Conservation (phyloP, 208 protist species). For the Crithidia thermophila region DNA sequence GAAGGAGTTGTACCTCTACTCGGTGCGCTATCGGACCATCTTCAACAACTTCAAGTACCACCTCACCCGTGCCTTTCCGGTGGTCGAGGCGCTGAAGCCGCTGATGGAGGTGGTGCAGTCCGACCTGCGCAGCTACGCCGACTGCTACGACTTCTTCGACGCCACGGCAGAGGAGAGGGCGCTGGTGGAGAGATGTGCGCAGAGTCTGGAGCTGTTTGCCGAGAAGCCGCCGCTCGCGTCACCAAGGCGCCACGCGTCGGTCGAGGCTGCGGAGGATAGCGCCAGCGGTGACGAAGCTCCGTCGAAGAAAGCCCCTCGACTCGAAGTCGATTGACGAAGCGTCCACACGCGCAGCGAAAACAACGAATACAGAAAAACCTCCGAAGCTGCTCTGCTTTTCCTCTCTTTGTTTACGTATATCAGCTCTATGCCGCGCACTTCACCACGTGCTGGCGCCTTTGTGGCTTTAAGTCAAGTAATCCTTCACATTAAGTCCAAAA, state of each 20-base stretch:
- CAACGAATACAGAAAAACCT: too few relatives aligned
- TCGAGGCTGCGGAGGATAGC: not conserved
- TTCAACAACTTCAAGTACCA: conserved; percentile 92
- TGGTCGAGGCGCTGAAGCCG: conserved; percentile 56
- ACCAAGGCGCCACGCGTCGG: not conserved
- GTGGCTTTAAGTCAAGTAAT: too few relatives aligned
- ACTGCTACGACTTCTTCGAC: conserved; percentile 64
- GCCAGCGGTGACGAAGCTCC: not conserved
- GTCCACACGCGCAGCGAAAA: too few relatives aligned
- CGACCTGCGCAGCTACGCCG: conserved; percentile 58
- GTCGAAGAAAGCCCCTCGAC: conserved; percentile 6
- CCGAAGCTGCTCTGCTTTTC: too few relatives aligned
- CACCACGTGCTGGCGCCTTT: too few relatives aligned
- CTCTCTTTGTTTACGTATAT: too few relatives aligned
- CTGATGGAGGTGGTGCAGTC: conserved; percentile 67
- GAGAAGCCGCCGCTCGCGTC: conserved; percentile 11
- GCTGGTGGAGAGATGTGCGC: conserved; percentile 32
- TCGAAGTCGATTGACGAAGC: not conserved
- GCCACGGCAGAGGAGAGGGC: conserved; percentile 24
- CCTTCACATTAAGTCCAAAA: too few relatives aligned
- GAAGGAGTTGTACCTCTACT: conserved; percentile 56
- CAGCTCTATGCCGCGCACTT: too few relatives aligned
- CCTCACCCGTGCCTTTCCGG: conserved; percentile 77
- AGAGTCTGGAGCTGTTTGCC: conserved; percentile 40
- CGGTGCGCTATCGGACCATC: conserved; percentile 57